phyloP scores from a whole-genome alignment of 176 grass and related monocot species.

The Rhynchospora breviuscula region DNA sequence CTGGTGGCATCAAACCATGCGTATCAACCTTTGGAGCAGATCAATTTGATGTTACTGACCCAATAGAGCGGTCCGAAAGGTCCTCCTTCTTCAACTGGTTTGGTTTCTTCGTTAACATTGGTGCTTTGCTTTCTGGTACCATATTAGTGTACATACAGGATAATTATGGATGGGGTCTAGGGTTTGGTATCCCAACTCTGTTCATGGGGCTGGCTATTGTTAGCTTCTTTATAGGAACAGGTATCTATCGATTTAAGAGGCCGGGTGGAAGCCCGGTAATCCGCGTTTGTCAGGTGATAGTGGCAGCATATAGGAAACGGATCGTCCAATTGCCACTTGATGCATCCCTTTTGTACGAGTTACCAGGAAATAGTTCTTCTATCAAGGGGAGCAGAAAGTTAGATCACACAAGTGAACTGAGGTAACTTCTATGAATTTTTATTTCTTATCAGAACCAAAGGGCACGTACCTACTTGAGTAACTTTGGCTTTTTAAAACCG shows the following conservation, averaged over 20 bases:
- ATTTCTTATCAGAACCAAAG: neutral
- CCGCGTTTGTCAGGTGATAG: slow-evolving; percentile 31
- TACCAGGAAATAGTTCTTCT: slow-evolving; percentile 20
- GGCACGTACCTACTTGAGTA: neutral
- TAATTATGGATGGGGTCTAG: slow-evolving; percentile 34
- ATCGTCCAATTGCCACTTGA: slow-evolving; percentile 18
- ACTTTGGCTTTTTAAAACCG: neutral
- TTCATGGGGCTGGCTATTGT: slow-evolving; percentile 29
- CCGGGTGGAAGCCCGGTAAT: slow-evolving; percentile 35
- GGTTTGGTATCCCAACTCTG: slow-evolving; percentile 39
- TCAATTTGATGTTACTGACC: too few species aligned
- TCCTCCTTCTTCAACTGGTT: slow-evolving; percentile 47
- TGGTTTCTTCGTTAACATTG: slow-evolving; percentile 36
- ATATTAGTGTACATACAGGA: slow-evolving; percentile 38
- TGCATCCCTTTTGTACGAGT: slow-evolving; percentile 26
- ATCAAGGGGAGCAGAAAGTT: slow-evolving; percentile 29
- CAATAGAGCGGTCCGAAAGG: slow-evolving; percentile 4
- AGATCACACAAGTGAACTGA: slow-evolving; percentile 29
- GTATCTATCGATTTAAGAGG: slow-evolving; percentile 32
- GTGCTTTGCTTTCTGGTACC: slow-evolving; percentile 23
- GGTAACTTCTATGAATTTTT: neutral
- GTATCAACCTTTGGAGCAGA: too few species aligned
- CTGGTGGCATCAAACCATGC: too few species aligned
- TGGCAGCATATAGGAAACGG: slow-evolving; percentile 33
- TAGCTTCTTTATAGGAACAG: slow-evolving; percentile 26